Evolutionary conservation across 2,329 filamentous ascomycete genomes (phyloP).

Genomic region (Cordyceps tenuipes): DNA sequence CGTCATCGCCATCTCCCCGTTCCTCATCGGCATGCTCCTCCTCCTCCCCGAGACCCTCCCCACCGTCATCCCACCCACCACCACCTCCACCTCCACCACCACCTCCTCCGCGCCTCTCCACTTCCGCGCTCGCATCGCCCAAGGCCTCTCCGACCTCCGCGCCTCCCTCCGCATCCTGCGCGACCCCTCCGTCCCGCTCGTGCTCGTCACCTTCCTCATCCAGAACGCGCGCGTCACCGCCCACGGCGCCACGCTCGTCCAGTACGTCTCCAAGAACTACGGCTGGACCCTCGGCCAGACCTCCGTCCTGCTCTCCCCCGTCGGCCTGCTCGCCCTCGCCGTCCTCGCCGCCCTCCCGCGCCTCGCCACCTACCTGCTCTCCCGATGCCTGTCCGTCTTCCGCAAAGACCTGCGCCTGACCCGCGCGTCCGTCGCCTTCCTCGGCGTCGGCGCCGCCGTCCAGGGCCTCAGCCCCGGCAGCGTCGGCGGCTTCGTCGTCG

Average conservation of each 20-base stretch:
- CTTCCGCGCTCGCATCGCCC: constrained; percentile 21
- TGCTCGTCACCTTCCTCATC: constrained; percentile 32
- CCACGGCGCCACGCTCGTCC: constrained; percentile 28
- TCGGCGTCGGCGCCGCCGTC: constrained; percentile 25
- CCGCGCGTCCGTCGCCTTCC: constrained; percentile 24
- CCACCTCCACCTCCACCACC: background rate
- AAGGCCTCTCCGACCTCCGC: constrained; percentile 25
- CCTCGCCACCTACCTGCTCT: constrained; percentile 22
- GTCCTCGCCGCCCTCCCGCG: constrained; percentile 29
- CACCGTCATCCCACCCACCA: constrained; percentile 15
- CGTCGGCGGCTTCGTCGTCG: constrained; percentile 27
- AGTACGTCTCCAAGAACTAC: constrained; percentile 37
- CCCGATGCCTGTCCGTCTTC: constrained; percentile 25
- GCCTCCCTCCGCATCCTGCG: constrained; percentile 27
- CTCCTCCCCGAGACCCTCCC: constrained; percentile 36
- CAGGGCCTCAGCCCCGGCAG: constrained; percentile 25
- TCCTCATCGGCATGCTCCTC: constrained; percentile 24
- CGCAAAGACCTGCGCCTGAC: constrained; percentile 30
- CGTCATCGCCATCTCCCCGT: constrained; percentile 23
- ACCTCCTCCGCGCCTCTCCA: constrained; percentile 11
- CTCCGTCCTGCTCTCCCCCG: constrained; percentile 32
- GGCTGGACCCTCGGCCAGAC: constrained; percentile 34
- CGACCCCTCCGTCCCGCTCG: constrained; percentile 28
- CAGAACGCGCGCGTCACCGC: constrained; percentile 28
- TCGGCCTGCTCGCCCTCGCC: constrained; percentile 31